Evolutionary conservation across 192 early-diverging fungal genomes (phyloP), one percentile per base, ranked within the genome.

Genomic region (Rhizophagus sp.): DNA sequence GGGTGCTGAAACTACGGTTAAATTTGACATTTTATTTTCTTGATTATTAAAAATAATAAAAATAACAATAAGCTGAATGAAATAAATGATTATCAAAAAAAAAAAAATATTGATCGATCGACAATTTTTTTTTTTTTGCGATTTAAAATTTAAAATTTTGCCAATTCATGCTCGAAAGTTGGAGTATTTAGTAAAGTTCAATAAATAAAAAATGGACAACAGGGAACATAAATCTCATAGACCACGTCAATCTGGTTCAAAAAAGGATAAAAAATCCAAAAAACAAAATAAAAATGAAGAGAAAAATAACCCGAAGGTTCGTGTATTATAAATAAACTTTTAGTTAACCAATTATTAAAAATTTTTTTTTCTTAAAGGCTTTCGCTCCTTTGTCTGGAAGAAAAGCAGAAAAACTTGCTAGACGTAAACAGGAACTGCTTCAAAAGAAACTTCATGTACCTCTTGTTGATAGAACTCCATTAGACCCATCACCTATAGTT

Each of bases 391-490:
- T 91, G 79, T 93, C 91, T 68, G 89, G 86, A 44, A 85, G 87
- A 75, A 91, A 91, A 80, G 96, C 95, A 1, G 94, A 96, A 50
- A 92, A 92, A 72, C 89, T 88, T 71, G 91, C 91, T 52, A 89
- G 95, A 75, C 88, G 97, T 69, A 97, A 95, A 79, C 82, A 92
- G 75, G 97, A 98, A 83, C 82, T 90, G 76, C 90, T 92, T 66
- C 93, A 99, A 85, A 96, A 95, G 78, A 95, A 93, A 80, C 91
- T 96, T 69, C 98, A 99, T 88, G 96, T 99, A 0, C 97, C 98
- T 33, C 88, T 96, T 81, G 95, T 96, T 24, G 97, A 99, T 85
- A 92, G 97, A 76, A 96, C 96, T 33, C 95, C 96, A 0, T 83
- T 93, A 69, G 94, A 95, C 47, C 89, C 98, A 47, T 96, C 98